phyloP scores from a whole-genome alignment of 2,329 filamentous ascomycete species.

The Penicillium expansum region DNA sequence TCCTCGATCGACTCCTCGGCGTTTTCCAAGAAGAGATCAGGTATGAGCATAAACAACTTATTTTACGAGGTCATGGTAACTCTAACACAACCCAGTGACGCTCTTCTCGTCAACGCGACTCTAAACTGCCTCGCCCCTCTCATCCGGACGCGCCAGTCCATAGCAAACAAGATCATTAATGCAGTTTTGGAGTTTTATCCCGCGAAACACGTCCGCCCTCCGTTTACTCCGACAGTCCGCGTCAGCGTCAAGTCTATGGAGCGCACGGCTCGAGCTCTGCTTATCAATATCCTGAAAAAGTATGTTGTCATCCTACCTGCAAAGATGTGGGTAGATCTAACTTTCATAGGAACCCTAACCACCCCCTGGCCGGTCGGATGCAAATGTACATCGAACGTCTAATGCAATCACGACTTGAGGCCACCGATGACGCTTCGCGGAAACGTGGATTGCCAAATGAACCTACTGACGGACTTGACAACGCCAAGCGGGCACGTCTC shows the following conservation, averaged over 20 bases:
- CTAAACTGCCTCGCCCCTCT: conserved; percentile 83
- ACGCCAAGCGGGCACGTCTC: conserved; percentile 76
- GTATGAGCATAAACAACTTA: conserved; percentile 46
- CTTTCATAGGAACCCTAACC: conserved; percentile 67
- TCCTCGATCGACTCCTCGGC: conserved; percentile 82
- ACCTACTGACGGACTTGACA: conserved; percentile 68
- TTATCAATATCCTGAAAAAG: conserved; percentile 80
- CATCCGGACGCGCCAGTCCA: conserved; percentile 74
- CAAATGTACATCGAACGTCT: conserved; percentile 84
- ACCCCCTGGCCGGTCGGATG: conserved; percentile 72
- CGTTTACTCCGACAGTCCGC: conserved; percentile 73
- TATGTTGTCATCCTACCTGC: conserved; percentile 39
- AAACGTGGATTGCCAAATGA: conserved; percentile 74
- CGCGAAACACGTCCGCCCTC: conserved; percentile 71
- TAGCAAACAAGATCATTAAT: conserved; percentile 80
- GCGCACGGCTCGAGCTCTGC: conserved; percentile 79
- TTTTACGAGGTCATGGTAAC: not conserved
- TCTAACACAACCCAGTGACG: conserved; percentile 60
- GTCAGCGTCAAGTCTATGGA: conserved; percentile 92
- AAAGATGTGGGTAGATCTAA: conserved; percentile 21
- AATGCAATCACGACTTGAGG: conserved; percentile 71
- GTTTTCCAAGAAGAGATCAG: conserved; percentile 83
- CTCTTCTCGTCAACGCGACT: conserved; percentile 83
- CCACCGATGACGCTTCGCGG: conserved; percentile 71
- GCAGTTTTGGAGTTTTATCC: conserved; percentile 90